phyloP scores from a whole-genome alignment of 2,329 filamentous ascomycete genomes.

The Tolypocladium endophyticum region DNA sequence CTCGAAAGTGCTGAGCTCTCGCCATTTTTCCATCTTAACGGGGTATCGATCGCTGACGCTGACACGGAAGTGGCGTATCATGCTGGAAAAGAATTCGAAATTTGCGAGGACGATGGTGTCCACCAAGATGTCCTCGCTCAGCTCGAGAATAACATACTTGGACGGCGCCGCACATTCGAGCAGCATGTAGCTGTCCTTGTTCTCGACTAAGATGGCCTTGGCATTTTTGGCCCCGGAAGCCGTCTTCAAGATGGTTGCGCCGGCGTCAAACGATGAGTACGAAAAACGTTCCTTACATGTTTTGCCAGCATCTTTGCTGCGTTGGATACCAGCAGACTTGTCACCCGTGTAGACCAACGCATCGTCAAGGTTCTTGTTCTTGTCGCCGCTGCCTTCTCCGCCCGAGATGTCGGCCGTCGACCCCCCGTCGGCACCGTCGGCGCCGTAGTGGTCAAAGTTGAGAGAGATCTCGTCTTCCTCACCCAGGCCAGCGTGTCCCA shows the following conservation, averaged over 20 bases:
- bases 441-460: conserved; percentile 34
- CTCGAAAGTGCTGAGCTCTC: conserved; percentile 76
- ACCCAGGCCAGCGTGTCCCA: conserved; percentile 67
- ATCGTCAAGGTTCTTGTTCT: conserved; percentile 17
- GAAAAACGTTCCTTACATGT: conserved; percentile 98
- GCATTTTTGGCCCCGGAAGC: conserved; percentile 79
- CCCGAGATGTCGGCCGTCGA: not conserved
- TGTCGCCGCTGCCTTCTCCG: conserved; percentile 8
- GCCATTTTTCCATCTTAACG: conserved; percentile 87
- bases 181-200: conserved; percentile 98
- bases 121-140: conserved; percentile 77
- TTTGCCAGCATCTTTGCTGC: conserved; percentile 88
- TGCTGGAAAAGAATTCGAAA: conserved; percentile 98
- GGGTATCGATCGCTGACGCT: conserved; percentile 93
- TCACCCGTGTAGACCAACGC: conserved; percentile 35
- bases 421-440: conserved; percentile 9
- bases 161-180: conserved; percentile 78
- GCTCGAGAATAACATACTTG: conserved; percentile 90
- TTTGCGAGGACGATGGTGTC: conserved; percentile 97
- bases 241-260: conserved; percentile 84
- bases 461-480: conserved; percentile 76
- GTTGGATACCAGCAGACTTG: conserved; percentile 42
- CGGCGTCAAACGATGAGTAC: conserved; percentile 94
- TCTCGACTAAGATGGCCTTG: conserved; percentile 83
- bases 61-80: conserved; percentile 81